Evolutionary conservation across 805 yeast genomes (phyloP), one percentile per base, ranked within the genome.

Genomic region (Hanseniaspora singularis): DNA sequence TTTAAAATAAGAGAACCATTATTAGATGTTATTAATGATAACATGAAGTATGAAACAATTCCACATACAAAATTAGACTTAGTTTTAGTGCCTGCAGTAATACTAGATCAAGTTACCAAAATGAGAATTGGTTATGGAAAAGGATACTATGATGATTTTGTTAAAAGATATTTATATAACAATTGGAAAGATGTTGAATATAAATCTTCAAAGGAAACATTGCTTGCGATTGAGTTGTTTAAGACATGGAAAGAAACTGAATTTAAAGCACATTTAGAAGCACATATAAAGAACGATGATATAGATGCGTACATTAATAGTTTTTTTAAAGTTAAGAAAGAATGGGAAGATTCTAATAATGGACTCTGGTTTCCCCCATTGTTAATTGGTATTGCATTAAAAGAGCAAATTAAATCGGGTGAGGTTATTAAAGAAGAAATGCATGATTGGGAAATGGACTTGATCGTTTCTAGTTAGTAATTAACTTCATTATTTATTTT

Each of bases 51-150:
- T 12, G 59, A 60, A 4, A 54, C 54, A 3, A 60, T 61, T 3
- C 40, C 54, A 22, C 64, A 64, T 2, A 57, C 59, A 3, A 46
- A 41, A 10, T 62, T 89, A 19, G 96, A 89, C 54, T 55, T 89
- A 9, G 64, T 89, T 6, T 62, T 89, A 6, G 68, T 89, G 0
- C 97, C 97, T 0, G 96, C 94, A 0, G 79, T 89, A 1, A 95
- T 84, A 1, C 88, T 84, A 60, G 52, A 57, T 11, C 55, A 58
- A 5, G 42, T 53, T 20, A 51, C 53, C 5, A 64, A 77, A 19
- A 60, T 66, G 11, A 60, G 98, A 46, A 59, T 89, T 45, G 98
- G 98, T 1, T 94, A 86, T 59, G 98, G 98, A 1, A 89, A 79
- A 4, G 98, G 96, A 0, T 87, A 75, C 60, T 89, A 92, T 60